Percentiles rank a stretch among this genome's conserved stretches.
These are phyloP conservation scores for Aspergillus proliferans DNA, from an alignment of 2,329 filamentous ascomycete genomes.

Conservation along the genomic window DNA sequence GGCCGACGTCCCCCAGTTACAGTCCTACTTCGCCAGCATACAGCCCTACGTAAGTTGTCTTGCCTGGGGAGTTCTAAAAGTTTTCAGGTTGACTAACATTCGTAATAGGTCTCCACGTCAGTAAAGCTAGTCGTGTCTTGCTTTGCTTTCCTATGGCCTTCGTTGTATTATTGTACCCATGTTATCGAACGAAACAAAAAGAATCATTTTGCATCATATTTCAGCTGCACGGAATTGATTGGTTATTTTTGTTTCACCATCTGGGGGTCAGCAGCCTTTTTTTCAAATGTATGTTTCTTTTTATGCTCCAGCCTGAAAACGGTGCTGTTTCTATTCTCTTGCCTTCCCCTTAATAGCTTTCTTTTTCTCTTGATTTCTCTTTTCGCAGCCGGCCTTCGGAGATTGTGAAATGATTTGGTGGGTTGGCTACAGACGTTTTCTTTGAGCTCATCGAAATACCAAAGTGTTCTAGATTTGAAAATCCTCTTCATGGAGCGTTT, in stretches of 20 bases:
- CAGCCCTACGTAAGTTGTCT: slow-evolving; percentile 34
- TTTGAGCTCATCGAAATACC: slow-evolving; percentile 16
- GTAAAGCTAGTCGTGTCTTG: slow-evolving; percentile 23
- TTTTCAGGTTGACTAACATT: slow-evolving; percentile 11
- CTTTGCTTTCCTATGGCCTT: slow-evolving; percentile 14
- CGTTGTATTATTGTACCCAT: slow-evolving; percentile 34
- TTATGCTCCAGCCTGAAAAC: slow-evolving; percentile 15
- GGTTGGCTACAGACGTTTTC: slow-evolving; percentile 16
- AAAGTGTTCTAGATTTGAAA: slow-evolving; percentile 16
- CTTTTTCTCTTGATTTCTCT: too few species aligned
- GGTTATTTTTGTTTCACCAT: slow-evolving; percentile 32
- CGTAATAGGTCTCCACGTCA: slow-evolving; percentile 35
- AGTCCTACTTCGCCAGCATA: slow-evolving; percentile 41
- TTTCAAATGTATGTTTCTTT: slow-evolving; percentile 30
- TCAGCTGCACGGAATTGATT: slow-evolving; percentile 29
- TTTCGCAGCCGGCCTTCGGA: slow-evolving; percentile 18
- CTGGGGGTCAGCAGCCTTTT: slow-evolving; percentile 21
- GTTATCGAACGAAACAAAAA: slow-evolving; percentile 29
- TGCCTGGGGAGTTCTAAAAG: not conserved
- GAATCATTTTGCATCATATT: slow-evolving; percentile 30
- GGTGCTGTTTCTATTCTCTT: slow-evolving; percentile 11
- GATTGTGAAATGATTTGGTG: slow-evolving; percentile 27
- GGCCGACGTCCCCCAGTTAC: slow-evolving; percentile 37
- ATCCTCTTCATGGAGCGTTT: not conserved
- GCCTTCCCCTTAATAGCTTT: slow-evolving; percentile 12